These are phyloP conservation scores for Pseudozyma tsukubaensis DNA, from an alignment of 1,284 basidiomycete species.

Conservation along the genomic window DNA sequence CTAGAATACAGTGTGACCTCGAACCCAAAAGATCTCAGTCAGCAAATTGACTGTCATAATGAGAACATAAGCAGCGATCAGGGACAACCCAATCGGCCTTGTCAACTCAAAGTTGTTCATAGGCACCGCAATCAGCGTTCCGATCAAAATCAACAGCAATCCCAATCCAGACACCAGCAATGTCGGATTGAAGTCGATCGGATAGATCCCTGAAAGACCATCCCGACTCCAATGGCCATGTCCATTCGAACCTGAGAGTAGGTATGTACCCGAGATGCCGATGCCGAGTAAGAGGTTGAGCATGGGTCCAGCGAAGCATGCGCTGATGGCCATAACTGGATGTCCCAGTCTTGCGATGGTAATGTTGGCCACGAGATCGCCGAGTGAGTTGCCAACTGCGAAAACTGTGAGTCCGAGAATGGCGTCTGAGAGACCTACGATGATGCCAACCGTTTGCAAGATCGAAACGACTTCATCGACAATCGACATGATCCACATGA, in stretches of 20 bases:
- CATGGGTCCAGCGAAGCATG: slow-evolving; percentile 94
- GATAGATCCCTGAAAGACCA: slow-evolving; percentile 70
- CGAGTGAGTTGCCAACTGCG: slow-evolving; percentile 93
- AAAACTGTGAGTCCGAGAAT: slow-evolving; percentile 97
- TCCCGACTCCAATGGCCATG: slow-evolving; percentile 28
- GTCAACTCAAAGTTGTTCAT: slow-evolving; percentile 84
- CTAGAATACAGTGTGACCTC: slow-evolving; percentile 28
- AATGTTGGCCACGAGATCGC: slow-evolving; percentile 95
- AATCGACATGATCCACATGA: slow-evolving; percentile 66
- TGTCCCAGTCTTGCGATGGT: slow-evolving; percentile 73
- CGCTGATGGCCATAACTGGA: slow-evolving; percentile 76
- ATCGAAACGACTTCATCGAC: slow-evolving; percentile 66
- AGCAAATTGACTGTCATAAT: slow-evolving; percentile 60
- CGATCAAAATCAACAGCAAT: slow-evolving; percentile 78
- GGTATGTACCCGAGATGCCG: slow-evolving; percentile 76
- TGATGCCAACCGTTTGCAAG: slow-evolving; percentile 84
- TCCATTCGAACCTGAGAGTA: slow-evolving; percentile 32
- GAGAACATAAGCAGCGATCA: slow-evolving; percentile 78
- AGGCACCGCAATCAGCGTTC: slow-evolving; percentile 86
- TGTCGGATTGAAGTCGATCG: slow-evolving; percentile 82
- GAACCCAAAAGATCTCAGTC: slow-evolving; percentile 56
- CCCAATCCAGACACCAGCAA: slow-evolving; percentile 85
- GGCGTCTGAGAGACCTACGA: slow-evolving; percentile 94
- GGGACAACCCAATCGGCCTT: slow-evolving; percentile 80
- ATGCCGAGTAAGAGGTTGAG: slow-evolving; percentile 93